Base-by-base conservation (phyloP, 257 asterid species). In the Thymus mandschuricus region DNA sequence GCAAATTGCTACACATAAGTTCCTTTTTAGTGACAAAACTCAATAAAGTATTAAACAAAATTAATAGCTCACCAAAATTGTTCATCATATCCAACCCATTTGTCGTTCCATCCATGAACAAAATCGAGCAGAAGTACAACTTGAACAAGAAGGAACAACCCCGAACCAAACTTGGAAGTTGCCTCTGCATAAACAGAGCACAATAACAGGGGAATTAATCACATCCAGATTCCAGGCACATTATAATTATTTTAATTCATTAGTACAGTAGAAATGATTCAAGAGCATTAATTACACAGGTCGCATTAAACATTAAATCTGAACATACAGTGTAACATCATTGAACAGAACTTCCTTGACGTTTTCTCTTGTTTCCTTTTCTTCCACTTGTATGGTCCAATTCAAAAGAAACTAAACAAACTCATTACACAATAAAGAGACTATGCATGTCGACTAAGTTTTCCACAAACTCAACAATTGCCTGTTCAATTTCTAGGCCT, bases 51-150 rank as follows among this genome's bases (percentile, higher is more conserved):
- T 45, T 38, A 55, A 54, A 68, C 10, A 64, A 56, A 60, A 68
- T 30, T 12, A 56, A 65, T 15, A 60, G 76, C 88, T 79, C 61
- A 92, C 98, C 98, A 92, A 77, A 92, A 92, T 64, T 90, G 82
- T 81, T 90, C 98, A 60, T 90, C 96, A 49, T 90, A 92, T 71
- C 97, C 96, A 81, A 88, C 98, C 98, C 98, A 92, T 82, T 86
- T 92, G 86, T 88, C 95, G 69, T 92, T 92, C 98, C 98, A 92
- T 57, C 96, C 83, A 80, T 90, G 97, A 65, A 92, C 91, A 81
- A 92, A 92, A 79, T 92, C 98, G 65, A 88, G 86, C 69, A 92
- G 80, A 78, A 92, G 92, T 68, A 92, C 96, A 78, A 92, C 98
- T 87, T 92, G 98, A 78, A 92, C 93, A 41, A 92, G 92, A 71